These are phyloP conservation scores for Simplicillium aogashimaense DNA, from an alignment of 2,329 filamentous ascomycete species.

Conservation along the genomic window DNA sequence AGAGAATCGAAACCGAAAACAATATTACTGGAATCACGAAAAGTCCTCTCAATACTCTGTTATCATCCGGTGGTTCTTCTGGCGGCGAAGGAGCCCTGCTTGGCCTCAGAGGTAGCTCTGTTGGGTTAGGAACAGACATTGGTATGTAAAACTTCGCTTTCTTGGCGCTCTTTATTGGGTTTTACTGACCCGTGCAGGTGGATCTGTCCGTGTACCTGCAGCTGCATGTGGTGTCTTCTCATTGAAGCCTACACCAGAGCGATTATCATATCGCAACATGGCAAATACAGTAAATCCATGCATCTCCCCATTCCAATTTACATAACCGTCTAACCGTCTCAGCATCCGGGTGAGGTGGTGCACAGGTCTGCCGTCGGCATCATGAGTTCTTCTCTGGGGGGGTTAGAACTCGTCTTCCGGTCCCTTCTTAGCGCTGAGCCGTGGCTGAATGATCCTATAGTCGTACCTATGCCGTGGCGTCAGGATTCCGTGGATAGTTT, in stretches of 20 bases:
- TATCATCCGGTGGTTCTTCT: too few relatives aligned
- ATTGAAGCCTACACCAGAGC: constrained; percentile 10
- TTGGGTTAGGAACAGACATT: too few relatives aligned
- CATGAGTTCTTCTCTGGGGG: constrained; percentile 43
- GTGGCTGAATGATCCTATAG: constrained; percentile 57
- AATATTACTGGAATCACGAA: too few relatives aligned
- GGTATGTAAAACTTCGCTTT: too few relatives aligned
- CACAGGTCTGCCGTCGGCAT: constrained; percentile 37
- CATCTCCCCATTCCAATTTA: constrained; percentile 39
- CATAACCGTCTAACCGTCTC: too few relatives aligned
- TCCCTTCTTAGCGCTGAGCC: constrained; percentile 47
- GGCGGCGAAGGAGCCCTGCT: too few relatives aligned
- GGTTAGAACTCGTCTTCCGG: constrained; percentile 44
- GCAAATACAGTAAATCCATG: constrained; percentile 40
- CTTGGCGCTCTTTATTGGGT: too few relatives aligned
- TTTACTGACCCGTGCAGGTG: constrained; percentile 11
- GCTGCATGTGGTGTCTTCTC: constrained; percentile 14
- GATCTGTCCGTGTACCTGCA: constrained; percentile 20
- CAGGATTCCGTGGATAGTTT: constrained; percentile 25
- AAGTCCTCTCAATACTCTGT: too few relatives aligned
- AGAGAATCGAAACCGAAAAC: too few relatives aligned
- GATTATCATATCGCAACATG: constrained; percentile 10
- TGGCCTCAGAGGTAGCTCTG: too few relatives aligned
- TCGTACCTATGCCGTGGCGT: constrained; percentile 57
- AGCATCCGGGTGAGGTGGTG: too few relatives aligned